phyloP scores from a whole-genome alignment of 2,329 filamentous ascomycete genomes.

The Ambrosiella beaveri region DNA sequence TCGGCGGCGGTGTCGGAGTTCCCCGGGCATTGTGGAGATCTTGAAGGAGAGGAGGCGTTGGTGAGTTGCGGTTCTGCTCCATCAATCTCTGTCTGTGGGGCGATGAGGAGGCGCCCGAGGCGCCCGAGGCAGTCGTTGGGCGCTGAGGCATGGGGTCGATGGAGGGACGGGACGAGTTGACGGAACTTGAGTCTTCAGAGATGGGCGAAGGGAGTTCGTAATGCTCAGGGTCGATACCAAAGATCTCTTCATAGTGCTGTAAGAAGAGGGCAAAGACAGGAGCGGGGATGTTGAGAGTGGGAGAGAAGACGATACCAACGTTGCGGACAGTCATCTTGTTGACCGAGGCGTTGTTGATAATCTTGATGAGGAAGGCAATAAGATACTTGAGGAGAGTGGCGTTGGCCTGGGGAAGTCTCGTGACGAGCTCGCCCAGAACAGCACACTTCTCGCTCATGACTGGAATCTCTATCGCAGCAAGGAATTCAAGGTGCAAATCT shows the following conservation, averaged over 20 bases:
- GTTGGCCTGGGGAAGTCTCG: slow-evolving; percentile 64
- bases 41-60: slow-evolving; percentile 32
- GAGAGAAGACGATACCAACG: slow-evolving; percentile 94
- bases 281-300: slow-evolving; percentile 87
- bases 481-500: slow-evolving; percentile 77
- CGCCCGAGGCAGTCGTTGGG: slow-evolving; percentile 31
- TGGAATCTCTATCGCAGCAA: slow-evolving; percentile 64
- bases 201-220: slow-evolving; percentile 37
- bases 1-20: slow-evolving; percentile 26
- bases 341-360: slow-evolving; percentile 72
- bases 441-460: slow-evolving; percentile 60
- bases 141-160: slow-evolving; percentile 20
- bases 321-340: slow-evolving; percentile 99
- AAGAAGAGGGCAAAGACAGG: slow-evolving; percentile 88
- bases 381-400: slow-evolving; percentile 67
- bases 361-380: slow-evolving; percentile 74
- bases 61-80: slow-evolving; percentile 22
- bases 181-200: slow-evolving; percentile 18
- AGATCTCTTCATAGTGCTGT: slow-evolving; percentile 76
- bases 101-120: slow-evolving; percentile 28
- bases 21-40: slow-evolving; percentile 20
- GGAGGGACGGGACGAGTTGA: slow-evolving; percentile 8
- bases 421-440: slow-evolving; percentile 60
- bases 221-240: slow-evolving; percentile 51
- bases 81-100: slow-evolving; percentile 34